phyloP scores from a whole-genome alignment of 2,329 filamentous ascomycete genomes.

The Penicillium freii region DNA sequence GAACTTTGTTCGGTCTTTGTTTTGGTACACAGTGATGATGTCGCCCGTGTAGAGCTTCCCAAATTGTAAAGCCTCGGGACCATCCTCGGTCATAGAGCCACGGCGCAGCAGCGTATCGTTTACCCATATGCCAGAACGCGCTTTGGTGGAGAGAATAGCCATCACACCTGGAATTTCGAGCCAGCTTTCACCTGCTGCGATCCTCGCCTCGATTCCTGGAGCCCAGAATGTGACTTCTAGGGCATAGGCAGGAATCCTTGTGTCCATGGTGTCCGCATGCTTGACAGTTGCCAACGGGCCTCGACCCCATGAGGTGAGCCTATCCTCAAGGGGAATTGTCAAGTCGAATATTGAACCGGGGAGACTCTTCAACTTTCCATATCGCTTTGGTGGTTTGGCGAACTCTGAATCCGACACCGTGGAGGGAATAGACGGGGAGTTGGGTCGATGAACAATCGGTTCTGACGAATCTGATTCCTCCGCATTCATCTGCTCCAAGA shows the following conservation, averaged over 20 bases:
- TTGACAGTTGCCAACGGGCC: conserved; percentile 65
- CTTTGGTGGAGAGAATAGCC: conserved; percentile 75
- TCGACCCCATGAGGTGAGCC: conserved; percentile 75
- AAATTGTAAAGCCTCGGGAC: conserved; percentile 54
- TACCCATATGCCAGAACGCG: conserved; percentile 70
- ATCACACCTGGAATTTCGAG: conserved; percentile 56
- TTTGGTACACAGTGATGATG: conserved; percentile 67
- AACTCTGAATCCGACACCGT: conserved; percentile 22
- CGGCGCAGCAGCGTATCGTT: conserved; percentile 68
- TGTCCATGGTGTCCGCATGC: conserved; percentile 63
- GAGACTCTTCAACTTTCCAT: conserved; percentile 67
- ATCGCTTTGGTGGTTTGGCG: conserved; percentile 39
- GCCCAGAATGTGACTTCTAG: conserved; percentile 76
- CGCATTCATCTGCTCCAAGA: conserved; percentile 25
- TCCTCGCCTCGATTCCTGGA: conserved; percentile 61
- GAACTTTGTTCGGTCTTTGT: conserved; percentile 37
- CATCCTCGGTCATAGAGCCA: conserved; percentile 53
- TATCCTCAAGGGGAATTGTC: conserved; percentile 63
- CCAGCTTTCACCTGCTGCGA: conserved; percentile 57
- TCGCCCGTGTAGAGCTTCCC: conserved; percentile 75
- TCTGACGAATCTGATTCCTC: conserved; percentile 21
- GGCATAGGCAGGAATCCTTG: conserved; percentile 75
- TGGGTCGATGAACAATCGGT: conserved; percentile 21
- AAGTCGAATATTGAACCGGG: conserved; percentile 64
- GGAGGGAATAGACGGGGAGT: conserved; percentile 6